Percentiles rank a stretch among this genome's conserved stretches.
Conservation (phyloP, 345 rosid genomes). For the Populus tremula region DNA sequence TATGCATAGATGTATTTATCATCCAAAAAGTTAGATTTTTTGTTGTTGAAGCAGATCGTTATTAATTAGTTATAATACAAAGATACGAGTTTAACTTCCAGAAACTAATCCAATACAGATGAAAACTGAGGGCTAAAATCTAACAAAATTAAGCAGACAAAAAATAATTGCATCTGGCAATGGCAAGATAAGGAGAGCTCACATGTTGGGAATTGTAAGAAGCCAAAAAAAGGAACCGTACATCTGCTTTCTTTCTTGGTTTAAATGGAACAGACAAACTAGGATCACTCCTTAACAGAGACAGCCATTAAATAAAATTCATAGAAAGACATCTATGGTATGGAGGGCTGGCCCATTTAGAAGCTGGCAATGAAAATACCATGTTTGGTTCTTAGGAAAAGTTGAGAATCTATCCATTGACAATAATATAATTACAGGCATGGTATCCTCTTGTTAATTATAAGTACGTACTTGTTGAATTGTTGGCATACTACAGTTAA, state of each 20-base stretch:
- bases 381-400: slow-evolving; percentile 1
- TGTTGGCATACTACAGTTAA: no score
- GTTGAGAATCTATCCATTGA: not conserved
- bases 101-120: not conserved
- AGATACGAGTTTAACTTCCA: not conserved
- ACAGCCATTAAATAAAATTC: not conserved
- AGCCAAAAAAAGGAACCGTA: not conserved
- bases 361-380: slow-evolving; percentile 12
- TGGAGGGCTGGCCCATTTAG: slow-evolving; percentile 6
- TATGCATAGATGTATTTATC: not conserved
- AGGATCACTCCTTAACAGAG: not conserved
- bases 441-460: no score
- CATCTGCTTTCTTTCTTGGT: not conserved
- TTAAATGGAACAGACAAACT: slow-evolving; percentile 4
- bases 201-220: not conserved
- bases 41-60: no score
- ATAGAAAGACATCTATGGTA: not conserved
- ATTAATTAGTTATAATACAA: no score
- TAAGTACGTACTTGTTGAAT: no score
- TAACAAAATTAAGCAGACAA: not conserved
- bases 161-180: not conserved
- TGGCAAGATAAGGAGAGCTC: not conserved
- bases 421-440: not conserved
- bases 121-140: not conserved
- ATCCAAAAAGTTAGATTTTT: not conserved